Conservation (phyloP, 2,329 filamentous ascomycete species). For the Nemania sp. region DNA sequence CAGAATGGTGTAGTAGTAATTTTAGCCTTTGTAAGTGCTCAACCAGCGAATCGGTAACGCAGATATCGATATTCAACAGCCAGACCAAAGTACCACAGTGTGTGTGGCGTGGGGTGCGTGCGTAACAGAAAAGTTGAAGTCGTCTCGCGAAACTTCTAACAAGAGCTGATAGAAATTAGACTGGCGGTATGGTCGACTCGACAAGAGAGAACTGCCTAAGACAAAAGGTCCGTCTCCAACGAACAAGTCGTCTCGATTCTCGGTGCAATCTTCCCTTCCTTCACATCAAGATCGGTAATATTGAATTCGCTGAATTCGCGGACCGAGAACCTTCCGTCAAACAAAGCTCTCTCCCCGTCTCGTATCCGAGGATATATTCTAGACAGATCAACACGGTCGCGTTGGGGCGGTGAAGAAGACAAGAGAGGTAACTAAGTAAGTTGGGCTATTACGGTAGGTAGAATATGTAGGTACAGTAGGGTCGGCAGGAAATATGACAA, state of each 20-base stretch:
- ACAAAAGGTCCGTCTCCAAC: background rate
- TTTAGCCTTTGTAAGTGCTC: constrained; percentile 10
- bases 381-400: constrained; percentile 13
- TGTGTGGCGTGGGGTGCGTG: constrained; percentile 9
- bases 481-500: constrained; percentile 3
- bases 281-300: constrained; percentile 6
- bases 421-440: constrained; percentile 27
- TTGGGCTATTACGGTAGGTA: constrained; percentile 20
- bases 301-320: constrained; percentile 2
- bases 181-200: constrained; percentile 12
- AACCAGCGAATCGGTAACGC: constrained; percentile 5
- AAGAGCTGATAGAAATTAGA: background rate
- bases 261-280: constrained; percentile 6
- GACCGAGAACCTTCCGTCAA: background rate
- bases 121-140: background rate
- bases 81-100: constrained; percentile 17
- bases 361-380: constrained; percentile 1
- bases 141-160: constrained; percentile 10
- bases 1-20: constrained; percentile 19
- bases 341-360: constrained; percentile 3
- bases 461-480: constrained; percentile 17
- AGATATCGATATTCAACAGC: constrained; percentile 18
- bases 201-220: constrained; percentile 1
- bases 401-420: constrained; percentile 32
- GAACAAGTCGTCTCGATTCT: constrained; percentile 23